Base-by-base conservation (phyloP, 2,329 filamentous ascomycete genomes). In the Blastomyces percursus region DNA sequence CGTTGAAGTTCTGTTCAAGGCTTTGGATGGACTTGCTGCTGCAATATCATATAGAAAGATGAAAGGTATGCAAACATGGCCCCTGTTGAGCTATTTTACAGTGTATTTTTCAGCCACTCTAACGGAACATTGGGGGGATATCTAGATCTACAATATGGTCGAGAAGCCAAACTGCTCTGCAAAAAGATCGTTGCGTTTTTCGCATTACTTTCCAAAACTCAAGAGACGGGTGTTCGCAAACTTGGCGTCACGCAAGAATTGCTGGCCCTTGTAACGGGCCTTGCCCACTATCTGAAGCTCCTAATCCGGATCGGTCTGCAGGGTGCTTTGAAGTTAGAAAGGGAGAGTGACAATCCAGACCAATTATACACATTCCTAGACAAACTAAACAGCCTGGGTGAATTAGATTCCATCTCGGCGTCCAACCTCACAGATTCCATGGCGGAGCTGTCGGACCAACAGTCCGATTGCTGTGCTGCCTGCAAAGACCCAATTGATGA, bases 151-250 rank as follows among this genome's bases (percentile, higher is more conserved):
- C 90, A 91, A 11, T 99, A 97, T 73, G 89, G 89, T 21, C 86
- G 94, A 70, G 94, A 99, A 78, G 90, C 94, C n/a, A 99, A 99
- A 76, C 82, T 99, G 59, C 84, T 99, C n/a, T 99, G 94, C 81
- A 99, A 99, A 77, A 99, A 99, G 76, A 96, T 99, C 61, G 94
- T 99, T 6, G 90, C 93, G 32, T 99, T 99, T 80, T 99, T 99
- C 74, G 91, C 91, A 14, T 80, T 99, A 21, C 81, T 99, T 9
- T 96, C 93, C 6, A 96, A 96, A 74, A 94, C 92, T 1, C 93
- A 97, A 72, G 92, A 96, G 71, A 90, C 87, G 9, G 90, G 88
- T n/a, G 86, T 90, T 46, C 84, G 90, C 63, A 94, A 96, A 73
- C 84, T 97, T 51, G 94, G 94, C 52, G 94, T 99, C 40, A 99